These are phyloP conservation scores for Blastomyces silverae DNA, from an alignment of 2,329 filamentous ascomycete genomes.

Conservation along the genomic window DNA sequence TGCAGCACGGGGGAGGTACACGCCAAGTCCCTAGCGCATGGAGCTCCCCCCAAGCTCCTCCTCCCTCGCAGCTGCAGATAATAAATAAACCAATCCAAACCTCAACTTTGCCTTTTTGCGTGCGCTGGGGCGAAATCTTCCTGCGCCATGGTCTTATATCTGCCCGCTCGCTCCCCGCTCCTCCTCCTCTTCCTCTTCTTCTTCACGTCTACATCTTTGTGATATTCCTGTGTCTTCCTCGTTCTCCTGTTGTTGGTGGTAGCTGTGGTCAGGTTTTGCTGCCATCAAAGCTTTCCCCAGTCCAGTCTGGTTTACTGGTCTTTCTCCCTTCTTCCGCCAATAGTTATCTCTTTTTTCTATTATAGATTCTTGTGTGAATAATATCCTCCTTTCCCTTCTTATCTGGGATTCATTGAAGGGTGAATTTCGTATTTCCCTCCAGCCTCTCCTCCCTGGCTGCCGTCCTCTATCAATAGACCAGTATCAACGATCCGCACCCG, in stretches of 20 bases:
- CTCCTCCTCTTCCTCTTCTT: not conserved
- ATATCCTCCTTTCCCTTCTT: not conserved
- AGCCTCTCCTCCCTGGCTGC: not conserved
- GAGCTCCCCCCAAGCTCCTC: conserved; percentile 1
- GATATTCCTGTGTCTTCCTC: not conserved
- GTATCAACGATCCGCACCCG: not conserved
- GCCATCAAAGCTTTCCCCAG: not conserved
- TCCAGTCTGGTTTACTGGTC: not conserved
- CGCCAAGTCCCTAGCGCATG: conserved; percentile 5
- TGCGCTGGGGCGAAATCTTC: not conserved
- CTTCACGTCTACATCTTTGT: not conserved
- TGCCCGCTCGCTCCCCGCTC: not conserved
- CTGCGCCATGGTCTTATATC: conserved; percentile 5
- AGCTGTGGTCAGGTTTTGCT: not conserved
- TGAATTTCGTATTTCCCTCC: not conserved
- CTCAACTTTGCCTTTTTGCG: not conserved
- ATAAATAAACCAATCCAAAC: not conserved
- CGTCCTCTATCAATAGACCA: not conserved
- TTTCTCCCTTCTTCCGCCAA: not conserved
- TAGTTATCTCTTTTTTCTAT: not conserved
- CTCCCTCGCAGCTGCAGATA: not conserved
- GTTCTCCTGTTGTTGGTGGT: not conserved
- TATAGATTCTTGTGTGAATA: conserved; percentile 6
- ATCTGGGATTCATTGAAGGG: not conserved
- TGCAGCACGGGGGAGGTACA: not conserved